These are phyloP conservation scores for Leccinum longicurvipes DNA, from an alignment of 768 basidiomycete genomes.

Conservation along the genomic window DNA sequence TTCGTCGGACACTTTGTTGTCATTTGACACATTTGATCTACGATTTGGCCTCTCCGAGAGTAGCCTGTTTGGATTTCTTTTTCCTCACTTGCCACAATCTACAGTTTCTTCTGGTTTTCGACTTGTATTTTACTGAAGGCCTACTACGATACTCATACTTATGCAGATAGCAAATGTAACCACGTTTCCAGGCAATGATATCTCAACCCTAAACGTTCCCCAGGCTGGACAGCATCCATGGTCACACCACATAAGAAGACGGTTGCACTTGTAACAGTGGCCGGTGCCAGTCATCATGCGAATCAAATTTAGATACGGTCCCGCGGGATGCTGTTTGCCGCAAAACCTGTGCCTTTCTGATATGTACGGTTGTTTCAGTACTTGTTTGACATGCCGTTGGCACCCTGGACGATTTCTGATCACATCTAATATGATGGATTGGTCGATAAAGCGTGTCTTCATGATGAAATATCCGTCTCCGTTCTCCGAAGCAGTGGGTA, in stretches of 20 bases:
- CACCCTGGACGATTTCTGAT: background rate
- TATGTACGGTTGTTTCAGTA: background rate
- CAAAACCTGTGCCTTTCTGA: background rate
- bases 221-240: too few species aligned
- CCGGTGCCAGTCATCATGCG: background rate
- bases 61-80: background rate
- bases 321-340: background rate
- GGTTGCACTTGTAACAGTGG: too few species aligned
- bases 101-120: background rate
- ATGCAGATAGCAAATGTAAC: background rate
- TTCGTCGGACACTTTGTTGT: background rate
- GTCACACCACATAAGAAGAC: too few species aligned
- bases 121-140: background rate
- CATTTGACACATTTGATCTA: background rate
- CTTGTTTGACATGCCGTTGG: background rate
- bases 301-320: background rate
- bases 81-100: conserved; percentile 4
- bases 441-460: background rate
- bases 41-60: background rate
- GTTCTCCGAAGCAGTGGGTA: background rate
- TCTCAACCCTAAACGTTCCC: too few species aligned
- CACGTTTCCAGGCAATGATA: background rate
- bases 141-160: too few species aligned
- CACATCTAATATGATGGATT: background rate
- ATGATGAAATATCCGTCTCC: too few species aligned